Percentiles rank a stretch among this genome's conserved stretches.
These are phyloP conservation scores for Cymodocea nodosa DNA, from an alignment of 116 monocot genomes.

Conservation along the genomic window DNA sequence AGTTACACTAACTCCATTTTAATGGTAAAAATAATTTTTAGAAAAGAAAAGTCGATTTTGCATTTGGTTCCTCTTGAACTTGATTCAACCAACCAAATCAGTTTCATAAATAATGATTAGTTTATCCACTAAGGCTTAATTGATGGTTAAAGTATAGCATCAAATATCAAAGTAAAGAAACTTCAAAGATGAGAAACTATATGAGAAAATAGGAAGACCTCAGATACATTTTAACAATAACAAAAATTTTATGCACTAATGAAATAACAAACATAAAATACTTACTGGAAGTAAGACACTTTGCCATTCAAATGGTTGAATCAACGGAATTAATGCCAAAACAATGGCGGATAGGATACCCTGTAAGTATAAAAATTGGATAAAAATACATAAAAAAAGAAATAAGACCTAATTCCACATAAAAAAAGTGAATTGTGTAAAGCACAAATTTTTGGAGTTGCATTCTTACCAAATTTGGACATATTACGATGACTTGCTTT, in stretches of 20 bases:
- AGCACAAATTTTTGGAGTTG: not conserved
- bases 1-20: no score
- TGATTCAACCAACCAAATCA: no score
- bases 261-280: not conserved
- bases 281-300: constrained; percentile 92
- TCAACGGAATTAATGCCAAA: constrained; percentile 74
- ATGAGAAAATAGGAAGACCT: no score
- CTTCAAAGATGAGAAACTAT: no score
- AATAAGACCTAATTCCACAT: not conserved
- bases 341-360: constrained; percentile 73
- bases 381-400: constrained; percentile 4
- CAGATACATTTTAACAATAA: no score
- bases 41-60: no score
- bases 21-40: no score
- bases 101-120: no score
- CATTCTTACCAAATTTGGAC: constrained; percentile 69
- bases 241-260: not conserved
- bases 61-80: no score
- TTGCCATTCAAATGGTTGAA: constrained; percentile 91
- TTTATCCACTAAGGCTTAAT: no score
- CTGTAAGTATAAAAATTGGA: constrained; percentile 22
- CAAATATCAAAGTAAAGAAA: no score
- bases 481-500: constrained; percentile 73
- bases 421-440: not conserved
- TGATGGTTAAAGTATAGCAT: no score